These are phyloP conservation scores for Monilinia polystroma DNA, from an alignment of 2,329 filamentous ascomycete genomes.

Conservation along the genomic window DNA sequence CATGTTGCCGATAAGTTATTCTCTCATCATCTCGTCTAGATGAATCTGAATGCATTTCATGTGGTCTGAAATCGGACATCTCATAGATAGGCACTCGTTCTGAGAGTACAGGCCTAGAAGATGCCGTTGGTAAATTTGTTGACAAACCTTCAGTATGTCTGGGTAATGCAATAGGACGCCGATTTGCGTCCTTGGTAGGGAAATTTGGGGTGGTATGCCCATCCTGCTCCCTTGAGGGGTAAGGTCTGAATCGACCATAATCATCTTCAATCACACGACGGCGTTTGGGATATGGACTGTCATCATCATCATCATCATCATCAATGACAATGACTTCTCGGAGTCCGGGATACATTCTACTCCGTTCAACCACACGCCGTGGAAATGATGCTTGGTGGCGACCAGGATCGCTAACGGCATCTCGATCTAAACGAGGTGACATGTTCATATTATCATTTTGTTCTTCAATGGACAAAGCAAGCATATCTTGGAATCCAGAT, in stretches of 20 bases:
- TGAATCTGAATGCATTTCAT: constrained; percentile 25
- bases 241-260: constrained; percentile 33
- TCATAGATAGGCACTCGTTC: constrained; percentile 36
- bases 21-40: constrained; percentile 28
- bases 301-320: constrained; percentile 40
- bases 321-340: constrained; percentile 38
- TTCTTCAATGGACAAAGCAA: constrained; percentile 40
- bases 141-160: constrained; percentile 37
- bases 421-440: constrained; percentile 30
- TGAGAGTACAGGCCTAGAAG: constrained; percentile 27
- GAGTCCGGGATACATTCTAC: constrained; percentile 31
- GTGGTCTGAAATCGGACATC: constrained; percentile 28
- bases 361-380: constrained; percentile 29
- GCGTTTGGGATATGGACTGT: constrained; percentile 37
- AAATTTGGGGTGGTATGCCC: constrained; percentile 24
- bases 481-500: constrained; percentile 38
- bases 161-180: constrained; percentile 30
- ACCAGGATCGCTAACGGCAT: constrained; percentile 23
- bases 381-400: constrained; percentile 30
- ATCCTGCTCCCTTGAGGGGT: constrained; percentile 32
- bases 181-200: constrained; percentile 31
- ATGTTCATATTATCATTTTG: constrained; percentile 31
- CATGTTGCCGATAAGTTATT: constrained; percentile 22
- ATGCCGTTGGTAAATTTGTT: constrained; percentile 26
- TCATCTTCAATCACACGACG: constrained; percentile 37